Percentiles rank a stretch among this genome's conserved stretches.
phyloP scores from a whole-genome alignment of 2,329 filamentous ascomycete species.

The Neopestalotiopsis clavispora region DNA sequence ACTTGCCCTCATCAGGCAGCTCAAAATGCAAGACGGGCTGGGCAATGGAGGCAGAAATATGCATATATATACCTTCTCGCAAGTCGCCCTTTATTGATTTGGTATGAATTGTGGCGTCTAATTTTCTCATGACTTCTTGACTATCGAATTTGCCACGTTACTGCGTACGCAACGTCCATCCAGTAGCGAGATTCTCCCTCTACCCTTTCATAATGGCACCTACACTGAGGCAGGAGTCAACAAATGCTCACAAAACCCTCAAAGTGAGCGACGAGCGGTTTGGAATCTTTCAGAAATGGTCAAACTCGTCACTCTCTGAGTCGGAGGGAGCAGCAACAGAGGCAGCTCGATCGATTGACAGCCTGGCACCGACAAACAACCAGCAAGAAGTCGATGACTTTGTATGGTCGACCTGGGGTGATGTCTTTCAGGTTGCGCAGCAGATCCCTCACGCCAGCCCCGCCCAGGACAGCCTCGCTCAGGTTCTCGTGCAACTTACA shows the following conservation, averaged over 20 bases:
- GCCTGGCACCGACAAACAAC: conserved; percentile 14
- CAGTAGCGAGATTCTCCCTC: too few species aligned
- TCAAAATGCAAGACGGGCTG: neutral
- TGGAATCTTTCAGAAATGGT: conserved; percentile 27
- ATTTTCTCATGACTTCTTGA: too few species aligned
- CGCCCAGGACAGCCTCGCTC: conserved; percentile 32
- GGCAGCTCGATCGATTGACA: conserved; percentile 24
- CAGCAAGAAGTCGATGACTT: conserved; percentile 25
- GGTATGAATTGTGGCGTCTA: too few species aligned
- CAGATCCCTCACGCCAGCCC: conserved; percentile 30
- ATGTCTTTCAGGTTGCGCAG: conserved; percentile 28
- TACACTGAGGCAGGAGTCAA: neutral
- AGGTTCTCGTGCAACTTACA: conserved; percentile 30
- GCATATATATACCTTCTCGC: neutral
- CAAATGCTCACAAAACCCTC: neutral
- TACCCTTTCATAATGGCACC: neutral
- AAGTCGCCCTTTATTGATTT: neutral
- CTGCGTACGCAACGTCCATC: too few species aligned
- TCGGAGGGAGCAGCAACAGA: conserved; percentile 15
- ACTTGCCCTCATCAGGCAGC: conserved; percentile 13
- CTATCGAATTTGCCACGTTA: too few species aligned
- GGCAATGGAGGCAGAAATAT: neutral
- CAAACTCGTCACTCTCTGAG: conserved; percentile 19
- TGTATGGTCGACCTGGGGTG: conserved; percentile 30
- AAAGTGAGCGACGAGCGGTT: conserved; percentile 22